Evolutionary conservation across 495 filamentous ascomycete genomes (phyloP), one percentile per base, ranked within the genome.

Genomic region (Podospora sp.): DNA sequence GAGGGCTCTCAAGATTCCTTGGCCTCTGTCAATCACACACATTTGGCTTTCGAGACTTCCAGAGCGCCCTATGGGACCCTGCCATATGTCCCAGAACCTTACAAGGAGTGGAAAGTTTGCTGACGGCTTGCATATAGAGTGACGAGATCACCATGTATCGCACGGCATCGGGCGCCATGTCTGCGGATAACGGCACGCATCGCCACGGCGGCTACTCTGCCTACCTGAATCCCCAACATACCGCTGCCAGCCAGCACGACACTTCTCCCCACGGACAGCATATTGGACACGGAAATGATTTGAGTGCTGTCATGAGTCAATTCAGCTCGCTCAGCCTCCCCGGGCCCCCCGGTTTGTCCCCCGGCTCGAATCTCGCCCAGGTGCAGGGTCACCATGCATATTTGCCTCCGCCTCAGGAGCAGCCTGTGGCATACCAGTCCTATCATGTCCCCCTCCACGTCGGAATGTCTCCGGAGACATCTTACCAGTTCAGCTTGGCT

Each of bases 291-390:
- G 25, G 73, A 75, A 67, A 69, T 62, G 63, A 65, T 40, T 67
- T 77, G 46, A 69, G 71, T n/a, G 68, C 73, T 6, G 70, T 80
- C 5, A 71, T 78, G 69, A 78, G 65, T 29, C 78, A 80, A 22
- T 83, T 84, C 72, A 73, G 76, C 60, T 70, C 72, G n/a, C 67
- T 84, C 24, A 68, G 62, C 25, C 63, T 84, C 12, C 76, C 79
- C 12, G 20, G 62, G 70, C 8, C 29, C 49, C 69, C 73, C 26
- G 65, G 61, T 61, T 68, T 74, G 33, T 61, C 68, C 14, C 60
- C 35, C 18, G 61, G 55, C 20, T 65, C 74, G 6, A 60, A 65
- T 60, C 52, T 73, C 21, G 69, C 69, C 18, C 71, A 74, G 61
- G 25, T 70, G 8, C 76, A 71, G 55, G 67, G 62, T 61, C 74